phyloP scores from a whole-genome alignment of 2,329 filamentous ascomycete species.

The Colletotrichum melonis region DNA sequence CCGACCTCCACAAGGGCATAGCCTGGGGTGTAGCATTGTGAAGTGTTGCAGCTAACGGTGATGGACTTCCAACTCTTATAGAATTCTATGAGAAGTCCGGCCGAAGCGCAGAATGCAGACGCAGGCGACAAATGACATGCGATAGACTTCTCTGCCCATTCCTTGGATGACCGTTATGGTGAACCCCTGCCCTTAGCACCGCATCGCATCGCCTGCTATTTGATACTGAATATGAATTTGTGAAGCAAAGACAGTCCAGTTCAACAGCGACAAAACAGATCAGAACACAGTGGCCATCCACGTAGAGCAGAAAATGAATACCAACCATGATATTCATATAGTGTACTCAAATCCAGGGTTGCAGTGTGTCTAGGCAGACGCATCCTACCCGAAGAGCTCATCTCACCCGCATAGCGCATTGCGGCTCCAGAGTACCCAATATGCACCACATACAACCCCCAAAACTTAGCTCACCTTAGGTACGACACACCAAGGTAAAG shows the following conservation, averaged over 20 bases:
- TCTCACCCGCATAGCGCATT: slow-evolving; percentile 12
- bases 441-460: background rate
- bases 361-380: slow-evolving; percentile 7
- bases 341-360: background rate
- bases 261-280: background rate
- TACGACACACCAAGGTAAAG: background rate
- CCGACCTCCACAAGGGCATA: background rate
- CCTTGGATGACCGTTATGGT: slow-evolving; percentile 22
- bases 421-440: background rate
- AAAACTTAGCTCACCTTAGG: background rate
- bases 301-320: background rate
- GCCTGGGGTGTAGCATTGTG: background rate
- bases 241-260: background rate
- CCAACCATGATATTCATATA: background rate
- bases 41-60: background rate
- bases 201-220: background rate
- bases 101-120: background rate
- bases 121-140: background rate
- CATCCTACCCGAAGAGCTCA: slow-evolving; percentile 10
- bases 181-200: slow-evolving; percentile 30
- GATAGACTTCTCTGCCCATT: background rate
- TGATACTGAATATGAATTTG: background rate
- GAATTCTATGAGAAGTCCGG: background rate
- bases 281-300: background rate
- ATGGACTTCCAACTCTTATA: background rate